Percentiles rank a stretch among this genome's conserved stretches.
Conservation (phyloP, 2,329 filamentous ascomycete genomes). For the Periglandula ipomoeae region DNA sequence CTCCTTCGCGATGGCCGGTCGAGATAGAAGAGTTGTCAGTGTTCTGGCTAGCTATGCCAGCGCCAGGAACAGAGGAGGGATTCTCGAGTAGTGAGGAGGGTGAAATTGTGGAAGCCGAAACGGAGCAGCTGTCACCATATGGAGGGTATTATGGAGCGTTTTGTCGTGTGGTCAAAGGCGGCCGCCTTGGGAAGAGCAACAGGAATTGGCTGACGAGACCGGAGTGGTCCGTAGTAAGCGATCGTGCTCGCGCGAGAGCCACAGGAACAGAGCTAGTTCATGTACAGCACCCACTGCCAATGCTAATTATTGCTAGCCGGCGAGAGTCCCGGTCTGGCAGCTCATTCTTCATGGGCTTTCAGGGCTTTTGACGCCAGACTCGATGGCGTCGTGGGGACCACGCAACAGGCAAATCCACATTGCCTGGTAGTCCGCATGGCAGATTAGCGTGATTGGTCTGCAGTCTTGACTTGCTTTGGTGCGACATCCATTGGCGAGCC, state of each 20-base stretch:
- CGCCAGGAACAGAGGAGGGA: conserved; percentile 31
- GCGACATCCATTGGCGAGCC: neutral
- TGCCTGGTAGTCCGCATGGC: neutral
- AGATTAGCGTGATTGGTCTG: neutral
- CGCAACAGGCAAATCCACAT: neutral
- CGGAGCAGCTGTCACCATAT: conserved; percentile 1
- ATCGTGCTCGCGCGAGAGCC: neutral
- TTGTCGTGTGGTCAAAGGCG: conserved; percentile 1
- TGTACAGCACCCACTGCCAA: neutral
- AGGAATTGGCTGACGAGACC: neutral
- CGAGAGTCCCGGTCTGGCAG: neutral
- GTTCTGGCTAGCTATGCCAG: conserved; percentile 15
- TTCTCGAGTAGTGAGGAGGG: conserved; percentile 16
- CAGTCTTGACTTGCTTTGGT: neutral
- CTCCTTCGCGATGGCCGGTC: conserved; percentile 22
- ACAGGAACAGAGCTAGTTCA: neutral
- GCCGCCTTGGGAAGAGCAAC: neutral
- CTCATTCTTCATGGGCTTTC: neutral
- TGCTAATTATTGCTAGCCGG: neutral
- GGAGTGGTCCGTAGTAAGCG: neutral
- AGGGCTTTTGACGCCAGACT: neutral
- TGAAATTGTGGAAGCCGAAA: conserved; percentile 25
- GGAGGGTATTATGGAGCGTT: conserved; percentile 3
- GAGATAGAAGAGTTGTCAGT: conserved; percentile 14
- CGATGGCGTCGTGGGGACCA: neutral